Conservation (phyloP, 176 grass and related monocot species). For the Panicum miliaceum region DNA sequence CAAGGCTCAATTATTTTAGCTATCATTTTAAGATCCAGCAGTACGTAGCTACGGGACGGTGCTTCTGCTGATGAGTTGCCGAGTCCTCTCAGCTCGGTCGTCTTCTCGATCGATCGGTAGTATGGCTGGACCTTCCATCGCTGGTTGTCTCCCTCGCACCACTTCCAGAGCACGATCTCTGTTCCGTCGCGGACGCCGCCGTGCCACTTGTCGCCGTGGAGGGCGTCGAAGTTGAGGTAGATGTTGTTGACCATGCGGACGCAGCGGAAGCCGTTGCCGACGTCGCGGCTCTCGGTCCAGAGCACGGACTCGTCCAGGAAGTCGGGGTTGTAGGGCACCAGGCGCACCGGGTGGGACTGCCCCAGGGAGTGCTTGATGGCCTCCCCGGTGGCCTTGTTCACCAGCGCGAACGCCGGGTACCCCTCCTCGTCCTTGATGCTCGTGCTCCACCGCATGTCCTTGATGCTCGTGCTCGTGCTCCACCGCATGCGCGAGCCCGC, state of each 20-base stretch:
- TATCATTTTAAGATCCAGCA: too few relatives aligned
- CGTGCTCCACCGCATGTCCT: constrained; percentile 81
- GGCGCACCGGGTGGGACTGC: constrained; percentile 64
- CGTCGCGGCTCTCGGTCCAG: constrained; percentile 78
- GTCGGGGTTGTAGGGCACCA: constrained; percentile 67
- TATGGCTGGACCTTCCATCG: constrained; percentile 64
- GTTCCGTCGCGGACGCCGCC: constrained; percentile 78
- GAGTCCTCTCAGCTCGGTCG: too few relatives aligned
- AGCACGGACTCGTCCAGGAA: constrained; percentile 72
- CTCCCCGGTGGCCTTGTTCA: constrained; percentile 80
- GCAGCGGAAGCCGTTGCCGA: constrained; percentile 68
- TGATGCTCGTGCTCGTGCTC: too few relatives aligned
- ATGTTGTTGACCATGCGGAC: constrained; percentile 82
- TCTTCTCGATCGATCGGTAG: too few relatives aligned
- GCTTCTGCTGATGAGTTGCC: too few relatives aligned
- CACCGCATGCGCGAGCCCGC: too few relatives aligned
- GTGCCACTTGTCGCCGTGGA: constrained; percentile 75
- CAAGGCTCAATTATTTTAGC: too few relatives aligned
- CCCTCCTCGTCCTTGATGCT: constrained; percentile 81
- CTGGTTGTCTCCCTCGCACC: constrained; percentile 97
- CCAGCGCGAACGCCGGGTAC: constrained; percentile 74
- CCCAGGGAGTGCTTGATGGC: constrained; percentile 93
- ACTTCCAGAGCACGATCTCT: constrained; percentile 77
- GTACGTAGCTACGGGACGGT: too few relatives aligned
- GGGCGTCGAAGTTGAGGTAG: constrained; percentile 75